A percentile compares a stretch with the other conserved stretches of the same genome.
Conservation (phyloP, 2,329 filamentous ascomycete species). For the Phyllachora maydis region DNA sequence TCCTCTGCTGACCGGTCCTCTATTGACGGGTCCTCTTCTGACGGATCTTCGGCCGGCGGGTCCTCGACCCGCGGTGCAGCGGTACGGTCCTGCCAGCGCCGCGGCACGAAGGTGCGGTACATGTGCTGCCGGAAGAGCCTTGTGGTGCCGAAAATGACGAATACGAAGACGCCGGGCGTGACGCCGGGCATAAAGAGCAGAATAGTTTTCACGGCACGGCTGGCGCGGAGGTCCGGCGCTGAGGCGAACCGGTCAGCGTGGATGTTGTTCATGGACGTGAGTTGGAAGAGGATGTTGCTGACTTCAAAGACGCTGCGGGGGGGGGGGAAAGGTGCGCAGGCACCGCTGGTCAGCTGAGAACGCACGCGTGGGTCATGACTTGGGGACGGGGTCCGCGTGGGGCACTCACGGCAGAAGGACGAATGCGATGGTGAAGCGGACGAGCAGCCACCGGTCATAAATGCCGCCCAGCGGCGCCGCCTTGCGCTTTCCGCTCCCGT, state of each 20-base stretch:
- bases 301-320: conserved; percentile 8
- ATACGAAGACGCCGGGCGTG: conserved; percentile 6
- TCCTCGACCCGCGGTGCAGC: no score
- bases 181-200: conserved; percentile 9
- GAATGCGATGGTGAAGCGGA: conserved; percentile 9
- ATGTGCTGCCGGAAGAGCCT: conserved; percentile 7
- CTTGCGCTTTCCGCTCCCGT: background rate
- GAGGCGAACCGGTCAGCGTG: conserved; percentile 13
- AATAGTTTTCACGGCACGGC: conserved; percentile 3
- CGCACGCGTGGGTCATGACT: background rate
- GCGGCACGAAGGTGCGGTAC: conserved; percentile 5
- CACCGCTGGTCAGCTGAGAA: background rate
- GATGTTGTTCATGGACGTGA: conserved; percentile 7
- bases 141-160: conserved; percentile 9
- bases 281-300: conserved; percentile 9
- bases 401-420: conserved; percentile 1
- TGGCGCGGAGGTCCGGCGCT: conserved; percentile 2
- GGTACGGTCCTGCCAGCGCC: no score
- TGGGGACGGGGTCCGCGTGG: no score
- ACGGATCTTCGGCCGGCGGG: no score
- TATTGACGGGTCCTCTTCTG: no score
- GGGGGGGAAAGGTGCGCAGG: no score
- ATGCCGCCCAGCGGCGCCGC: conserved; percentile 3
- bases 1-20: no score
- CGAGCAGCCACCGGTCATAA: conserved; percentile 10